These are phyloP conservation scores for Leptographium lundbergii DNA, from an alignment of 2,329 filamentous ascomycete genomes.

Conservation along the genomic window DNA sequence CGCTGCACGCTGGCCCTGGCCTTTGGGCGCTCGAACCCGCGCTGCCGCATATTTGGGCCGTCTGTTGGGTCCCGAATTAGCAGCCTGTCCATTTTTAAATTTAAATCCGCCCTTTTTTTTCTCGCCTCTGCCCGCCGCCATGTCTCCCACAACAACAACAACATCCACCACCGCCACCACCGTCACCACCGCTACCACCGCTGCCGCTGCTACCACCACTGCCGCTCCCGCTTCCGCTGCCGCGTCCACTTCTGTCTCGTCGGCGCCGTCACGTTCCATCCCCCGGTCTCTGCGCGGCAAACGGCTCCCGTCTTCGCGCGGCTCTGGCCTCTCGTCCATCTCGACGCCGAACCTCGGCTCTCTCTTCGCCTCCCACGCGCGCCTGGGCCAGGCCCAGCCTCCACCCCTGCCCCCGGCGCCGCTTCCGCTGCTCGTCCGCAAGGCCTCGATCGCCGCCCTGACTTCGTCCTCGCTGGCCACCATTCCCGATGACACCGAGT, in stretches of 20 bases:
- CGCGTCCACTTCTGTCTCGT: background rate
- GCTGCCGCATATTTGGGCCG: background rate
- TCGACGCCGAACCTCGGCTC: conserved; percentile 48
- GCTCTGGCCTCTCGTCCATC: conserved; percentile 28
- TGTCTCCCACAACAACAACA: conserved; percentile 13
- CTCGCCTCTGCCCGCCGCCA: background rate
- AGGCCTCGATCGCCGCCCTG: conserved; percentile 58
- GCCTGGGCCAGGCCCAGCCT: conserved; percentile 18
- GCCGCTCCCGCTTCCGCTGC: background rate
- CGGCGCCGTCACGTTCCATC: background rate
- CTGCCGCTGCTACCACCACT: background rate
- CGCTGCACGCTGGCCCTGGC: background rate
- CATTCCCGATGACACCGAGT: conserved; percentile 54
- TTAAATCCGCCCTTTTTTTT: background rate
- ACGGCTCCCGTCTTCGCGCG: conserved; percentile 5
- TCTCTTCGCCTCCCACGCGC: conserved; percentile 36
- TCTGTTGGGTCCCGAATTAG: background rate
- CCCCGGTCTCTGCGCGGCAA: conserved; percentile 10
- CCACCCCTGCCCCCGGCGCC: conserved; percentile 1
- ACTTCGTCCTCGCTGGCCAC: conserved; percentile 49
- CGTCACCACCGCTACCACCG: background rate
- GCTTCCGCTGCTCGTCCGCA: conserved; percentile 46
- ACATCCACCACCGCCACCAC: background rate
- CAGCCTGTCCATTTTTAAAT: background rate
- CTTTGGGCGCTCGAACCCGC: background rate